phyloP scores from a whole-genome alignment of 1,139 yeast genomes.

The Wickerhamiella infanticola region DNA sequence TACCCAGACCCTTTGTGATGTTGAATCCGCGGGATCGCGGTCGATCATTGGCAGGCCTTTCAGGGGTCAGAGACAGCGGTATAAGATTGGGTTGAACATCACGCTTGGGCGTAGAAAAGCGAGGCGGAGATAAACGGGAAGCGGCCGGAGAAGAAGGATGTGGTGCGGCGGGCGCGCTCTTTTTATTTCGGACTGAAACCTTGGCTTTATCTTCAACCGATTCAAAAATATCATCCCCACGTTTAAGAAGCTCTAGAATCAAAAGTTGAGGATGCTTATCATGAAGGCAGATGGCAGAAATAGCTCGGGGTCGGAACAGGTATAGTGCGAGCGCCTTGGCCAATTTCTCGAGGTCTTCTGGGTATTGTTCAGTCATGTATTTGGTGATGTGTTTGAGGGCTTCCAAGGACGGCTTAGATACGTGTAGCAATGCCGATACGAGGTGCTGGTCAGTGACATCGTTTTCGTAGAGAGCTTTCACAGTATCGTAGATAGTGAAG shows the following conservation, averaged over 20 bases:
- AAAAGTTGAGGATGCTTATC: slow-evolving; percentile 21
- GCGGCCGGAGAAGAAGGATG: not conserved
- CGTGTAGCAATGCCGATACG: slow-evolving; percentile 14
- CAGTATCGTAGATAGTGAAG: slow-evolving; percentile 46
- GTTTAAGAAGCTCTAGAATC: slow-evolving; percentile 17
- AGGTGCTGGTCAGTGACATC: slow-evolving; percentile 10
- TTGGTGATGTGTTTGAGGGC: slow-evolving; percentile 12
- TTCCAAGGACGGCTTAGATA: slow-evolving; percentile 13
- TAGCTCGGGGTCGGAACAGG: slow-evolving; percentile 22
- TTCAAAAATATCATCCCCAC: slow-evolving; percentile 16
- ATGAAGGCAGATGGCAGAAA: slow-evolving; percentile 19
- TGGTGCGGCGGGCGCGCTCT: not conserved
- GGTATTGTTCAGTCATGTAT: slow-evolving; percentile 9
- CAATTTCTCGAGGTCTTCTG: not conserved
- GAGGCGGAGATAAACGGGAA: not conserved
- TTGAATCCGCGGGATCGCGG: slow-evolving; percentile 1
- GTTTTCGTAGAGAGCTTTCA: slow-evolving; percentile 43
- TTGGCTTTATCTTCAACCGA: slow-evolving; percentile 13
- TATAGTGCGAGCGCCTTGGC: slow-evolving; percentile 17
- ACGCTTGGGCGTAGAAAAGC: not conserved
- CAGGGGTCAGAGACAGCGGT: not conserved
- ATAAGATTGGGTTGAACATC: not conserved
- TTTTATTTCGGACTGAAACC: slow-evolving; percentile 4
- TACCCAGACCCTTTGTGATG: not conserved
- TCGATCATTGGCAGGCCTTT: not conserved